These are phyloP conservation scores for Gynostemma pentaphyllum DNA, from an alignment of 306 rosid genomes.

Conservation along the genomic window DNA sequence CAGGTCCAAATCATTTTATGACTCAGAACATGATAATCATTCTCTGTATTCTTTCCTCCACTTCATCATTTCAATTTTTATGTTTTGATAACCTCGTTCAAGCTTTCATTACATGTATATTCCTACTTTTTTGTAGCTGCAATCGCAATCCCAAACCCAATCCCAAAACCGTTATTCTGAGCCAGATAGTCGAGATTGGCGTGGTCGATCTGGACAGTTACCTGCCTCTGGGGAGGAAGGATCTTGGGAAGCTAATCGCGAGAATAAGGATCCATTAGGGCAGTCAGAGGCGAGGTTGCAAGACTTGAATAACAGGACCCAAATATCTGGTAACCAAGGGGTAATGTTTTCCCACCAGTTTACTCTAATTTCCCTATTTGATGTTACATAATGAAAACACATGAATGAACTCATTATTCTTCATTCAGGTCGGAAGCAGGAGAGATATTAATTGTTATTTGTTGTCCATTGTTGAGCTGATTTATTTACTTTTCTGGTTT, in stretches of 20 bases:
- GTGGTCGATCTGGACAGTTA: constrained; percentile 24
- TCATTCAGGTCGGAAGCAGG: neutral
- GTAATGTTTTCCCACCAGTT: constrained; percentile 15
- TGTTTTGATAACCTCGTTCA: neutral
- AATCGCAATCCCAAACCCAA: constrained; percentile 23
- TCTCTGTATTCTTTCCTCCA: neutral
- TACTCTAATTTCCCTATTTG: neutral
- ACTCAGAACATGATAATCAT: neutral
- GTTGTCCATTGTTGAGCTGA: neutral
- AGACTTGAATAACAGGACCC: constrained; percentile 15
- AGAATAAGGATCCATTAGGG: neutral
- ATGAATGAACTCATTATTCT: neutral
- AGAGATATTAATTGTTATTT: neutral
- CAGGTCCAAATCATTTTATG: neutral
- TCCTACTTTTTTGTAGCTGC: constrained; percentile 10
- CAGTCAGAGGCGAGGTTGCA: constrained; percentile 10
- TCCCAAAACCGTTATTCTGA: constrained; percentile 22
- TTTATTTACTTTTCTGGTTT: neutral
- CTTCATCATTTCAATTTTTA: neutral
- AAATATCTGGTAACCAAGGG: constrained; percentile 32
- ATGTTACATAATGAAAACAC: neutral
- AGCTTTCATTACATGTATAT: neutral
- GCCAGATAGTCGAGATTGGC: constrained; percentile 34
- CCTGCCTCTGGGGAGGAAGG: constrained; percentile 20
- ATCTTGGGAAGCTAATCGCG: constrained; percentile 11